Evolutionary conservation across 2,329 filamentous ascomycete genomes (phyloP), one percentile per base, ranked within the genome.

Genomic region (Penicillium sp.): DNA sequence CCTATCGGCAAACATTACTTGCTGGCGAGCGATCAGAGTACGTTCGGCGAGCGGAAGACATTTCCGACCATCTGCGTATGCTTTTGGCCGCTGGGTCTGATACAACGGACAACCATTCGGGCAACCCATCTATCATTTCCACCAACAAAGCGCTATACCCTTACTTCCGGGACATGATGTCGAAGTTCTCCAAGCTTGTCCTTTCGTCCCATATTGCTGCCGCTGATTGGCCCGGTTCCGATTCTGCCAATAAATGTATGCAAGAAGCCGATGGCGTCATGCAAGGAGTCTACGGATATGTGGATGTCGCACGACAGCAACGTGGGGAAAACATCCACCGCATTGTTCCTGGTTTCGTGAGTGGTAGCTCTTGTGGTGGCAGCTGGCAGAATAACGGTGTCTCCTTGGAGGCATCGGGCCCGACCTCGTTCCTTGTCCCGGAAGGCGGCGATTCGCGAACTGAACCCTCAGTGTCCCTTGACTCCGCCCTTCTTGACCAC

Each of bases 151-250:
- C 91, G 0, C 79, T 99, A 13, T 97, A 97, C 68, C 94, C 94
- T 20, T 92, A 97, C 73, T 99, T 99, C 75, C 83, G 94, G 47
- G 94, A 97, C 69, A 97, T 97, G 87, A 99, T 99, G 94, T 97
- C 94, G 37, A 92, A 96, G 64, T 99, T 99, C 71, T 97, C 94
- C n/a, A 99, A 99, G 72, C 81, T 99, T 8, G 94, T 99, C 37
- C 87, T 99, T 42, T 99, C 94, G 2, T 97, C 94, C 12, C 94
- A 99, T 69, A 97, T 99, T 68, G 94, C 94, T 32, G 91, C 93
- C 5, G 90, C 93, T 27, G 94, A 99, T 75, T 97, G 91, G 85
- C 92, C 93, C 7, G 91, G 93, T 48, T 87, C 90, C 13, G 94
- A 99, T 72, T 95, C 93, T 0, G 89, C 93, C 55, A 88, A 94